These are phyloP conservation scores for Botrytis elliptica DNA, from an alignment of 2,329 filamentous ascomycete genomes.

Conservation along the genomic window DNA sequence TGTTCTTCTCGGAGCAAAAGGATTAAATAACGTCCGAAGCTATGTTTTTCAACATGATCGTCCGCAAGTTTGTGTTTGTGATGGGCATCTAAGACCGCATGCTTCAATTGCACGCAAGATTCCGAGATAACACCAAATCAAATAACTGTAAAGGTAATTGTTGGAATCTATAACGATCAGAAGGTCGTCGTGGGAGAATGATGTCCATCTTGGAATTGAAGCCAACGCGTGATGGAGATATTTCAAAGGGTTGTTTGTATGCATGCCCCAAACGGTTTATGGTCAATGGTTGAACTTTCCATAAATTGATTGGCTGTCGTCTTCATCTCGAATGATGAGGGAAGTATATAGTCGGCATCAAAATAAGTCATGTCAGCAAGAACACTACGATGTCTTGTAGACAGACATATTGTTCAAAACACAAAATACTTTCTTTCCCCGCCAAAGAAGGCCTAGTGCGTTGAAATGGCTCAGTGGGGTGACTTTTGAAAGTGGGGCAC, in stretches of 20 bases:
- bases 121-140: background rate
- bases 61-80: background rate
- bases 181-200: background rate
- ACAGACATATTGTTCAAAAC: background rate
- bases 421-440: background rate
- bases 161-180: background rate
- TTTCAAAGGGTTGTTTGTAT: background rate
- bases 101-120: background rate
- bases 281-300: background rate
- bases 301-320: background rate
- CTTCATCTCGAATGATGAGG: background rate
- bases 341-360: background rate
- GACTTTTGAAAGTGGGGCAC: background rate
- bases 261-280: background rate
- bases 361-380: background rate
- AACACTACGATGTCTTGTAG: background rate
- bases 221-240: background rate
- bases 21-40: background rate
- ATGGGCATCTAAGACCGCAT: background rate
- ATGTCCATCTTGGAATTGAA: background rate
- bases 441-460: background rate
- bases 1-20: background rate
- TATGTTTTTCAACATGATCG: background rate
- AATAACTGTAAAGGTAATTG: no score
- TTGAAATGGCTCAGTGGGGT: background rate